Base-by-base conservation (phyloP, 768 basidiomycete species). In the Coprinopsis marcescibilis region DNA sequence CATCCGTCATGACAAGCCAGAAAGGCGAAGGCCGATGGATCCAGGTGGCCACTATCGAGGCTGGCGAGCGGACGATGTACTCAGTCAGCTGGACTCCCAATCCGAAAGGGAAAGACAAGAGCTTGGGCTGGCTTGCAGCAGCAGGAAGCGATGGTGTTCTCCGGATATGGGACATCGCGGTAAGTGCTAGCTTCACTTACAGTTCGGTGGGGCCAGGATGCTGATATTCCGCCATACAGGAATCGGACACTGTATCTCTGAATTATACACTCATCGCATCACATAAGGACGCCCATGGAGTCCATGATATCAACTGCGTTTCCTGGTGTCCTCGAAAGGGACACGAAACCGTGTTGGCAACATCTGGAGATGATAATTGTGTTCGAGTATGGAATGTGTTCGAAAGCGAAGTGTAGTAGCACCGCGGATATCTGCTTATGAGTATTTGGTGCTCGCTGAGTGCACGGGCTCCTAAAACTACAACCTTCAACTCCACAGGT, bases 81-180 rank as follows among this genome's bases (percentile, higher is more conserved):
- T 84, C 85, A 6, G 69, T 94, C 7, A 79, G 78, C 46, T 94
- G 89, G 89, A 71, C 75, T 20, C 25, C 47, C 13, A 57, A 46
- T 2, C 56, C 62, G 10, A 61, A 56, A 8, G 26, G 26, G 15
- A 44, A 49, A 14, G 24, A 43, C 24, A 54, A 58, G 21, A 64
- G 53, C 37, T 62, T 93, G 3, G 95, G 95, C 0, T 85, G 92
- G 79, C 61, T 98, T 10, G 91, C 89, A 0, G 89, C 83, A 46
- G 80, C 80, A 2, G 91, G 91, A 0, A 81, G 90, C 0, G 96
- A 99, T 60, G 96, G 94, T 1, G 69, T 67, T 36, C 75, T 98
- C 33, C 76, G 85, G 21, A 66, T 98, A 4, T 95, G 89, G 85
- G 80, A 88, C 50, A 65, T 97, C 25, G 66, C 65, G 50, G 86